Conservation (phyloP, 2,329 filamentous ascomycete species). For the Elsinoe fawcettii region DNA sequence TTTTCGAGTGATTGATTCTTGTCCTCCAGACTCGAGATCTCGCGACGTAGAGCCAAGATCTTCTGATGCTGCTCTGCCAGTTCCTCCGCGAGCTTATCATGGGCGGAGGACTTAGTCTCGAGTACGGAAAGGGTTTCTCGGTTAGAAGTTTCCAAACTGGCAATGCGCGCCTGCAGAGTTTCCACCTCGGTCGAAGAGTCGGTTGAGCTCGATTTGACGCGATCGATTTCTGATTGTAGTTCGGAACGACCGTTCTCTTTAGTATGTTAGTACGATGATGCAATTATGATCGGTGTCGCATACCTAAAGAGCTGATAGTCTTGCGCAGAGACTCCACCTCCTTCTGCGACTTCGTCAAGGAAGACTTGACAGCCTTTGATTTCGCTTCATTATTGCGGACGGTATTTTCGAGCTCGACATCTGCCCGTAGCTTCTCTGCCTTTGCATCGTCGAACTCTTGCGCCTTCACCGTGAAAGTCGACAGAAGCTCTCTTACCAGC, state of each 20-base stretch:
- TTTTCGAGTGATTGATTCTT: conserved; percentile 74
- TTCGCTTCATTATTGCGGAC: conserved; percentile 77
- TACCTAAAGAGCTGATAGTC: conserved; percentile 78
- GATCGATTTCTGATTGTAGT: conserved; percentile 73
- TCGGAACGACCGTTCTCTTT: conserved; percentile 67
- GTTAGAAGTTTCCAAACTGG: conserved; percentile 82
- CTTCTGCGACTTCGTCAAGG: conserved; percentile 72
- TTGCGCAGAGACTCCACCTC: conserved; percentile 75
- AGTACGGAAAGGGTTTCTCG: conserved; percentile 82
- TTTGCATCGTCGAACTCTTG: conserved; percentile 74
- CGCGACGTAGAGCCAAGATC: conserved; percentile 72
- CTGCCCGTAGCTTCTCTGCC: conserved; percentile 78
- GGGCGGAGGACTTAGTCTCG: conserved; percentile 79
- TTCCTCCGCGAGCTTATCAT: conserved; percentile 79
- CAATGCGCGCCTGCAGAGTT: conserved; percentile 71
- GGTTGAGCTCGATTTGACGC: conserved; percentile 65
- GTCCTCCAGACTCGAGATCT: conserved; percentile 75
- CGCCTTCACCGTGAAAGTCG: conserved; percentile 67
- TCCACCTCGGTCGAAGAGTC: conserved; percentile 67
- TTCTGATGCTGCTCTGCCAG: conserved; percentile 84
- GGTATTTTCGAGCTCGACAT: conserved; percentile 89
- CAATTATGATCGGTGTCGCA: conserved; percentile 9
- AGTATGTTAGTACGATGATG: conserved; percentile 17
- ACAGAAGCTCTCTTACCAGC: conserved; percentile 66
- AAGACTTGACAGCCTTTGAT: conserved; percentile 70